Base-by-base conservation (phyloP, 2,329 filamentous ascomycete genomes). In the Fusarium euwallaceae region DNA sequence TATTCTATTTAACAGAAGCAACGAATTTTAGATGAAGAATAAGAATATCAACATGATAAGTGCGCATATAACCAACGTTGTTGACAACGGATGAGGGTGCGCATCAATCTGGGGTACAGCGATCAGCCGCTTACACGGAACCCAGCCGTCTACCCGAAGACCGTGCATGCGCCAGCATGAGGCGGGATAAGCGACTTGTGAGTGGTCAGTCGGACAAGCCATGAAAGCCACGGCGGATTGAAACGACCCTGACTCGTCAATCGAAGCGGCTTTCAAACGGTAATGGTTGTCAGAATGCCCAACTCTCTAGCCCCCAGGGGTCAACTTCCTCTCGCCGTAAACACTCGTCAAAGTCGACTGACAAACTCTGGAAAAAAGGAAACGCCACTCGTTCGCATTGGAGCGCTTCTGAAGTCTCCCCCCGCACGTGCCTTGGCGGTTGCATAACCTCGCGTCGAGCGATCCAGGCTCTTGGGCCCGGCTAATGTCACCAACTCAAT, bases 281-380 rank as follows among this genome's bases (percentile, higher is more conserved):
- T 58, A 3, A 36, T 36, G 32, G 55, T 3, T 58, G 32, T 58
- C 55, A 27, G 48, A 32, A 29, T 17, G 10, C 20, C 32, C 32
- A 22, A 12, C 32, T 37, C 32, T 36, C 55, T 14, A 58, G 27
- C 48, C 48, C 17, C n/a, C 27, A 32, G 43, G 43, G 43, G 43
- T 24, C 43, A 27, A 17, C 55, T 6, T 58, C 55, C n/a, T 58
- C 55, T 22, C 29, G 20, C 11, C 22, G 22, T 9, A 58, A 37
- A 58, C 55, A 37, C 51, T 58, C 14, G 22, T 37, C 55, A 58
- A 58, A 58, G 29, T 58, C 55, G 55, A 58, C 55, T 58, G 55
- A 58, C 55, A 11, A 11, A 17, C 14, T 22, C 32, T 16, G n/a
- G n/a, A 37, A 11, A 24, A 58, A 4, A 24, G n/a, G 17, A 37